Conservation (phyloP, 371 early-diverging fungal genomes). For the Haplosporangium sp. region DNA sequence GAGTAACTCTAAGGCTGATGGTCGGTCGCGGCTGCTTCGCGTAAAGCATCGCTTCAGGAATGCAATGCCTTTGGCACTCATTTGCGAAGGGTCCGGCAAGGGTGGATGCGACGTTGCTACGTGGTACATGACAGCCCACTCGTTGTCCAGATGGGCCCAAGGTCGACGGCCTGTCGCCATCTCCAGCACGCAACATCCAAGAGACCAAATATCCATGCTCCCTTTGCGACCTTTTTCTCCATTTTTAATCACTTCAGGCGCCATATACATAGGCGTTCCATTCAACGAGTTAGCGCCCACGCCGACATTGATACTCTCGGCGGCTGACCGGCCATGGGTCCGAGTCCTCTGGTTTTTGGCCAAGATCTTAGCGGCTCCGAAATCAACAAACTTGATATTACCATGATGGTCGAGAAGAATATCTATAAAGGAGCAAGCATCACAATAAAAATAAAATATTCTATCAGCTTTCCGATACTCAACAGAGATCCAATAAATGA, state of each 20-base stretch:
- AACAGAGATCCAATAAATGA: too few species aligned
- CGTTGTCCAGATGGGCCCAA: conserved; percentile 92
- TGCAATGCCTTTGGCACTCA: conserved; percentile 74
- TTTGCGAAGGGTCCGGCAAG: conserved; percentile 73
- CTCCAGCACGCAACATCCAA: conserved; percentile 95
- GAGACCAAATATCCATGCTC: conserved; percentile 94
- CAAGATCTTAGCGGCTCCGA: conserved; percentile 90
- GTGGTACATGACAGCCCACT: conserved; percentile 94
- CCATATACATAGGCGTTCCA: conserved; percentile 98
- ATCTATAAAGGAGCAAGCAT: conserved; percentile 59
- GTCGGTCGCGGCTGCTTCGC: conserved; percentile 78
- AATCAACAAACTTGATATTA: conserved; percentile 88
- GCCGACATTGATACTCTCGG: conserved; percentile 62
- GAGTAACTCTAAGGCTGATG: conserved; percentile 80
- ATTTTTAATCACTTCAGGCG: conserved; percentile 94
- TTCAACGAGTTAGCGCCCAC: conserved; percentile 74
- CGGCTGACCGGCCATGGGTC: conserved; percentile 68
- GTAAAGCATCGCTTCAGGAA: conserved; percentile 86
- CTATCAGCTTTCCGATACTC: neutral
- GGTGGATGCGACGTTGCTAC: conserved; percentile 82
- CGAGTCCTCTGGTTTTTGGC: conserved; percentile 80
- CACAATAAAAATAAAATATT: neutral
- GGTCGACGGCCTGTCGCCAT: conserved; percentile 95
- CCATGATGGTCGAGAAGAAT: conserved; percentile 84
- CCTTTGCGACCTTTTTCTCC: conserved; percentile 80